phyloP scores from a whole-genome alignment of 345 rosid genomes.

The Cochlearia excelsa region DNA sequence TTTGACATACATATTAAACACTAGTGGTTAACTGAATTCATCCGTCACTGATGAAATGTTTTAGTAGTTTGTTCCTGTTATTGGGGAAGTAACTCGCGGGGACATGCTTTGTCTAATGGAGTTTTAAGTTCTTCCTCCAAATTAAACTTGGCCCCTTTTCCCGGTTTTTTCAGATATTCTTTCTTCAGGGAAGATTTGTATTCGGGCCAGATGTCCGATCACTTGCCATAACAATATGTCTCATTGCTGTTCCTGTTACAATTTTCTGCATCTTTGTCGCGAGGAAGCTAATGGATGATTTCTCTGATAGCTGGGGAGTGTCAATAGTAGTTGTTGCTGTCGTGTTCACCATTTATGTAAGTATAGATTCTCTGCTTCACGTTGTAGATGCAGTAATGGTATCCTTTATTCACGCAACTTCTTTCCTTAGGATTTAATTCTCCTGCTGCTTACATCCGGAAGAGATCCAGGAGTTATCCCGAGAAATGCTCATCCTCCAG shows the following conservation, averaged over 20 bases:
- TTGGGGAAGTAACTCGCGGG: background rate
- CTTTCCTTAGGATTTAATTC: slow-evolving; percentile 63
- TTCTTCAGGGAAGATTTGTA: slow-evolving; percentile 83
- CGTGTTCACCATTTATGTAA: slow-evolving; percentile 66
- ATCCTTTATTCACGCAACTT: slow-evolving; percentile 5
- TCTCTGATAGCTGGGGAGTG: slow-evolving; percentile 69
- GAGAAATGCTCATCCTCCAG: slow-evolving; percentile 94
- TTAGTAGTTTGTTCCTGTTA: background rate
- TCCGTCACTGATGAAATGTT: background rate
- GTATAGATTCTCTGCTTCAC: slow-evolving; percentile 23
- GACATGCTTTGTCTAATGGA: slow-evolving; percentile 4
- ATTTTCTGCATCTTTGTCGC: slow-evolving; percentile 89
- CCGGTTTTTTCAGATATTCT: slow-evolving; percentile 64
- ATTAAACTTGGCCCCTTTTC: background rate
- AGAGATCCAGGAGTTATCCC: slow-evolving; percentile 98
- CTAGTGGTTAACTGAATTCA: background rate
- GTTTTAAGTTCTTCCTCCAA: background rate
- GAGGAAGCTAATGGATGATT: slow-evolving; percentile 71
- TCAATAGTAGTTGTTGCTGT: slow-evolving; percentile 59
- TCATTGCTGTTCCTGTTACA: slow-evolving; percentile 73
- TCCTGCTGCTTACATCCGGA: slow-evolving; percentile 88
- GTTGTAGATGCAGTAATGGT: slow-evolving; percentile 3
- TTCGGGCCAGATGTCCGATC: slow-evolving; percentile 99
- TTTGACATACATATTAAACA: slow-evolving; percentile 3
- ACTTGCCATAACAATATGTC: slow-evolving; percentile 68